Conservation (phyloP, 768 basidiomycete species). For the Podaxis sp. region DNA sequence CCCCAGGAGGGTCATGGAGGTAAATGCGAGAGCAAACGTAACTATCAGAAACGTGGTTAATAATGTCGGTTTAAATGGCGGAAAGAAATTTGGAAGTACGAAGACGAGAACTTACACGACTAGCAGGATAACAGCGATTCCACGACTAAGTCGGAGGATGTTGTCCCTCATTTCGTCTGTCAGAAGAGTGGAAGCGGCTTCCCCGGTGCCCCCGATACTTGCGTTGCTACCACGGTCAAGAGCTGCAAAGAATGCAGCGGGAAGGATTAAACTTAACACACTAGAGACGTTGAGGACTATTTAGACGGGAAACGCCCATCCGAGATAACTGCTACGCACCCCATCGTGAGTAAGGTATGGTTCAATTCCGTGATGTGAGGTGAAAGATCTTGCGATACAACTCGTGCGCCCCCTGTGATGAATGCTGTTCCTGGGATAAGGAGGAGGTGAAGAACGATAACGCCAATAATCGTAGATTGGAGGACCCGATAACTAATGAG, state of each 20-base stretch:
- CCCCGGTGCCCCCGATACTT: constrained; percentile 13
- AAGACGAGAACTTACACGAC: constrained; percentile 41
- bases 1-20: constrained; percentile 68
- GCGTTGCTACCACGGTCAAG: constrained; percentile 28
- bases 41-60: constrained; percentile 27
- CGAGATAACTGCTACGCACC: constrained; percentile 36
- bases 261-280: constrained; percentile 60
- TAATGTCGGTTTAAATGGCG: neutral
- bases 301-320: neutral
- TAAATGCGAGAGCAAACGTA: constrained; percentile 69
- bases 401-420: constrained; percentile 66
- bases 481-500: constrained; percentile 51
- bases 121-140: constrained; percentile 61
- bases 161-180: constrained; percentile 41
- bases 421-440: constrained; percentile 71
- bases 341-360: constrained; percentile 65
- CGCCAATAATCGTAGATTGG: constrained; percentile 71
- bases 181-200: constrained; percentile 26
- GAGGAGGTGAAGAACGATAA: constrained; percentile 70
- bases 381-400: constrained; percentile 67
- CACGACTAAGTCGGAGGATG: constrained; percentile 64
- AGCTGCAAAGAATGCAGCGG: constrained; percentile 67
- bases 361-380: constrained; percentile 66
- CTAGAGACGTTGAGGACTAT: constrained; percentile 28
- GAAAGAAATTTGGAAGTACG: neutral